Conservation (phyloP, 2,329 filamentous ascomycete genomes). For the Fusarium subtropicale region DNA sequence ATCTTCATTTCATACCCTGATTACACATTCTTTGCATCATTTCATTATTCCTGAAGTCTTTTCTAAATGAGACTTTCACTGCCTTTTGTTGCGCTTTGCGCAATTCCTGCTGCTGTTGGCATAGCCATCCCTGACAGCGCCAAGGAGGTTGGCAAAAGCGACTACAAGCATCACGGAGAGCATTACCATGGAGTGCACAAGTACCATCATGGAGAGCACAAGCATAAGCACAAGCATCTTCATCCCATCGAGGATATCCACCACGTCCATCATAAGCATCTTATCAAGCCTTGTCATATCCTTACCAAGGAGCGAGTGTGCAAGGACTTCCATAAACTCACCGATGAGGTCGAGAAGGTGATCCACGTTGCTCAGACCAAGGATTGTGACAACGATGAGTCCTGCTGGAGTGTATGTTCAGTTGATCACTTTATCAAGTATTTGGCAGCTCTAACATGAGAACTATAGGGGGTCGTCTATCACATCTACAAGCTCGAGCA, state of each 20-base stretch:
- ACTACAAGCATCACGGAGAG: slow-evolving; percentile 8
- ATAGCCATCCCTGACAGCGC: slow-evolving; percentile 2
- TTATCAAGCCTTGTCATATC: slow-evolving; percentile 28
- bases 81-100: slow-evolving; percentile 40
- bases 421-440: too few species aligned
- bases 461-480: slow-evolving; percentile 35
- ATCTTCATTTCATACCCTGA: slow-evolving; percentile 4
- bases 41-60: background rate
- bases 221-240: slow-evolving; percentile 26
- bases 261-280: slow-evolving; percentile 32
- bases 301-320: slow-evolving; percentile 43
- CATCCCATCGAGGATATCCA: slow-evolving; percentile 31
- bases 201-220: slow-evolving; percentile 8
- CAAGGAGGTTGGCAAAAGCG: background rate
- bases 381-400: slow-evolving; percentile 31
- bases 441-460: slow-evolving; percentile 17
- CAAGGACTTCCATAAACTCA: slow-evolving; percentile 41
- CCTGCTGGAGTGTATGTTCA: slow-evolving; percentile 44
- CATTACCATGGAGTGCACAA: slow-evolving; percentile 33
- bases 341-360: slow-evolving; percentile 42
- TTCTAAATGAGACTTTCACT: slow-evolving; percentile 42
- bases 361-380: slow-evolving; percentile 34
- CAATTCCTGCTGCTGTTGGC: slow-evolving; percentile 27
- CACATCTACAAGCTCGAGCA: slow-evolving; percentile 46
- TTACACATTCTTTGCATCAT: slow-evolving; percentile 4